Conservation (phyloP, 192 early-diverging fungal species). For the Gorgonomyces haynaldii region DNA sequence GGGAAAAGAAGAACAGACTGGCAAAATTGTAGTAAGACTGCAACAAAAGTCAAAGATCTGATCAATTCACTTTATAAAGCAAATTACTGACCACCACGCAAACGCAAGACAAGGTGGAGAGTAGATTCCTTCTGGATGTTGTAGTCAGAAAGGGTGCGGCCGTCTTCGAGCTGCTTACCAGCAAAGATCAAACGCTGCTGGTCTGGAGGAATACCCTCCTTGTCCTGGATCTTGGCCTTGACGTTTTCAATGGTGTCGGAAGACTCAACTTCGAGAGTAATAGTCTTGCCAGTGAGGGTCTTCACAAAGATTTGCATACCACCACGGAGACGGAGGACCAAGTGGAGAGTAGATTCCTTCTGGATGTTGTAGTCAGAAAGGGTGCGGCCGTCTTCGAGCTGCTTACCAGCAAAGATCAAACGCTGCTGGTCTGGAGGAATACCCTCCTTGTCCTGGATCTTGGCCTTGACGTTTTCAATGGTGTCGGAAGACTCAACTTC, state of each 20-base stretch:
- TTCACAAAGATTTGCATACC: conserved; percentile 67
- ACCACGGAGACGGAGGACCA: conserved; percentile 56
- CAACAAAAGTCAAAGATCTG: neutral
- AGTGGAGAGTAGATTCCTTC: conserved; percentile 58
- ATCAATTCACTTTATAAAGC: neutral
- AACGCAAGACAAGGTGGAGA: neutral
- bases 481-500: conserved; percentile 68
- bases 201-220: conserved; percentile 62
- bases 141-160: conserved; percentile 34
- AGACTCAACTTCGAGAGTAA: conserved; percentile 74
- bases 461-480: conserved; percentile 71
- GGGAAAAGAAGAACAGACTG: too few species aligned
- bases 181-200: conserved; percentile 43
- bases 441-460: conserved; percentile 69
- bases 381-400: conserved; percentile 10
- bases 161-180: conserved; percentile 33
- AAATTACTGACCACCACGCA: neutral
- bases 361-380: conserved; percentile 55
- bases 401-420: conserved; percentile 17
- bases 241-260: conserved; percentile 69
- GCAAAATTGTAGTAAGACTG: too few species aligned
- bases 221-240: conserved; percentile 77
- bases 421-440: conserved; percentile 16
- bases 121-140: neutral
- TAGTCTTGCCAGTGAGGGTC: conserved; percentile 79